Conservation (phyloP, 306 rosid species). For the Alnus glutinosa region DNA sequence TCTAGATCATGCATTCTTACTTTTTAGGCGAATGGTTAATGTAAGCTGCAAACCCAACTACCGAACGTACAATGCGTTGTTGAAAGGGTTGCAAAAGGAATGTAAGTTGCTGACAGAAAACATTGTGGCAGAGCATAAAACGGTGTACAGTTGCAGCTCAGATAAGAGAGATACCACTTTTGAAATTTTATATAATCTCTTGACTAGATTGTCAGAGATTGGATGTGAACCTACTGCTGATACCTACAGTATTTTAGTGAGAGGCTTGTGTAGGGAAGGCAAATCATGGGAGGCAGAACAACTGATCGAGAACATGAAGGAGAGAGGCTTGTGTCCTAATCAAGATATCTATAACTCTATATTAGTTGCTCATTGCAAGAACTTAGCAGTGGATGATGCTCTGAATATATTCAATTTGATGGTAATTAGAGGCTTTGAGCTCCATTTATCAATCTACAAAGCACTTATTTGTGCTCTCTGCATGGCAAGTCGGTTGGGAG, state of each 20-base stretch:
- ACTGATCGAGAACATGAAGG: constrained; percentile 35
- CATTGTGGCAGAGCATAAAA: constrained; percentile 31
- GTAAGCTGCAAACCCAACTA: constrained; percentile 46
- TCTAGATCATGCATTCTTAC: constrained; percentile 40
- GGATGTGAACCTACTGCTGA: constrained; percentile 39
- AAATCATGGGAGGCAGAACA: constrained; percentile 35
- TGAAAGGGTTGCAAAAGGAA: constrained; percentile 42
- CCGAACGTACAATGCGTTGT: constrained; percentile 31
- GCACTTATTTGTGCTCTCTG: constrained; percentile 46
- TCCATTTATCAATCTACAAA: constrained; percentile 23
- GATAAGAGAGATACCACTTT: constrained; percentile 13
- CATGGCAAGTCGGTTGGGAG: constrained; percentile 27
- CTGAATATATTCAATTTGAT: constrained; percentile 31
- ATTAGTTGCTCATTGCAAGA: constrained; percentile 33
- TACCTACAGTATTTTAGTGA: constrained; percentile 36
- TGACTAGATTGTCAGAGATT: constrained; percentile 34
- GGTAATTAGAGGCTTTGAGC: constrained; percentile 31
- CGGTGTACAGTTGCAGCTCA: constrained; percentile 19
- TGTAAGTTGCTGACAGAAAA: constrained; percentile 24
- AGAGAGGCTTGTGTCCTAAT: constrained; percentile 36
- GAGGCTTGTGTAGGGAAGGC: constrained; percentile 45
- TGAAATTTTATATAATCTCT: constrained; percentile 26
- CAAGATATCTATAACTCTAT: constrained; percentile 29
- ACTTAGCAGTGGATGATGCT: constrained; percentile 38
- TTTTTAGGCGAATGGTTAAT: constrained; percentile 35